Base-by-base conservation (phyloP, 2,329 filamentous ascomycete species). In the Xylariomycetidae sp. region DNA sequence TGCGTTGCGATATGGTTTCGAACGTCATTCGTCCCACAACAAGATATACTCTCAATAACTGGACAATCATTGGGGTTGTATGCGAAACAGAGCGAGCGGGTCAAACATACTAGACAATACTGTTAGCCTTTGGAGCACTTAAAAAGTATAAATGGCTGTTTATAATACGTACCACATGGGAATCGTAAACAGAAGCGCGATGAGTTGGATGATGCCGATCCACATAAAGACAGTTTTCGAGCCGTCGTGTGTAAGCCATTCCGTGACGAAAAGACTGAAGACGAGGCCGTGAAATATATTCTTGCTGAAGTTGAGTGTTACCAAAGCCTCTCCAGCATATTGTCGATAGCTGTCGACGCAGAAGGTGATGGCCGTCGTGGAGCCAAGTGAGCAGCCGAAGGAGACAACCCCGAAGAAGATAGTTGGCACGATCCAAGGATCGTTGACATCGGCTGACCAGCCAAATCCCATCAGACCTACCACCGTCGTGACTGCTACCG, bases 381-480 rank as follows among this genome's bases (percentile, higher is more conserved):
- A 88, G 1, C 88, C 90, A 2, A 97, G 70, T 3, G 85, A 85
- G 62, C 90, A 96, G 1, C 90, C 92, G 53, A 97, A 96, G 1
- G 86, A 92, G 19, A 95, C 80, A 30, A 96, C 59, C 6, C 90
- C 90, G 46, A 97, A 96, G 64, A 97, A 96, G 4, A 94, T 57
- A 0, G 90, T 96, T 0, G 92, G 92, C 0, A 95, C 86, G 33
- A 95, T 94, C 85, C 86, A 97, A 15, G 73, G 69, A 50, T 96
- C 79, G 16, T 70, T 69, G 36, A 81, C 72, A 42, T 87, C 60
- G 0, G 84, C 87, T 8, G 84, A 88, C 92, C 90, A 97, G n/a
- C 90, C 90, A 52, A 92, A 97, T 3, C 88, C 90, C 80, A 96
- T 94, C 12, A 97, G 73, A 0, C 92, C 92, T 19, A 90, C 78